Percentiles rank a stretch among this genome's conserved stretches.
phyloP scores from a whole-genome alignment of 768 basidiomycete genomes.

The Pholiota conissans region DNA sequence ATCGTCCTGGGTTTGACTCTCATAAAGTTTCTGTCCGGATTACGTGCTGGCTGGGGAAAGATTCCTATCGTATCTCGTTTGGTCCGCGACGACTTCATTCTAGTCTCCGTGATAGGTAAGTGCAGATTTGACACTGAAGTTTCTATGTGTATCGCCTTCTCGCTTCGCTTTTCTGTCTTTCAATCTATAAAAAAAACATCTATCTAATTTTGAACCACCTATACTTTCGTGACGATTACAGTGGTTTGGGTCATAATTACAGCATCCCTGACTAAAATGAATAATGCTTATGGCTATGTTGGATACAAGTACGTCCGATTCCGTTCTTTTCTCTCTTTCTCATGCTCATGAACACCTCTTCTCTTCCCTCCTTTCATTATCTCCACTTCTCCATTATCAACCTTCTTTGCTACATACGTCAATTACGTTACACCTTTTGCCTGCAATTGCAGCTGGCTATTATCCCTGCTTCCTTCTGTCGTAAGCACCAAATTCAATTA shows the following conservation, averaged over 20 bases:
- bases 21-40: slow-evolving; percentile 16
- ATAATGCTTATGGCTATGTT: slow-evolving; percentile 19
- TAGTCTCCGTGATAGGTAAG: slow-evolving; percentile 19
- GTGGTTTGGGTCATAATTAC: slow-evolving; percentile 17
- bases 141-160: neutral
- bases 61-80: slow-evolving; percentile 20
- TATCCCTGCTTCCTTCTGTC: slow-evolving; percentile 17
- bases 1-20: slow-evolving; percentile 19
- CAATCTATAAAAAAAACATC: no score
- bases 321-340: slow-evolving; percentile 22
- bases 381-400: neutral
- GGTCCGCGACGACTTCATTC: slow-evolving; percentile 20
- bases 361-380: slow-evolving; percentile 1
- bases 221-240: neutral
- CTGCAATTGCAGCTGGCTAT: slow-evolving; percentile 14
- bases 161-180: neutral
- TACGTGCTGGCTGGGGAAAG: slow-evolving; percentile 19
- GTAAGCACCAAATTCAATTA: slow-evolving; percentile 7
- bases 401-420: neutral
- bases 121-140: neutral
- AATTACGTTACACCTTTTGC: neutral
- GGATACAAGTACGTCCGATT: slow-evolving; percentile 20
- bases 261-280: slow-evolving; percentile 16
- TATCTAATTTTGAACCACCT: no score
- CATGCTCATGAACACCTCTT: slow-evolving; percentile 10